A percentile compares a stretch with the other conserved stretches of the same genome.
Conservation (phyloP, 306 rosid genomes). For the Vachellia collinsii region DNA sequence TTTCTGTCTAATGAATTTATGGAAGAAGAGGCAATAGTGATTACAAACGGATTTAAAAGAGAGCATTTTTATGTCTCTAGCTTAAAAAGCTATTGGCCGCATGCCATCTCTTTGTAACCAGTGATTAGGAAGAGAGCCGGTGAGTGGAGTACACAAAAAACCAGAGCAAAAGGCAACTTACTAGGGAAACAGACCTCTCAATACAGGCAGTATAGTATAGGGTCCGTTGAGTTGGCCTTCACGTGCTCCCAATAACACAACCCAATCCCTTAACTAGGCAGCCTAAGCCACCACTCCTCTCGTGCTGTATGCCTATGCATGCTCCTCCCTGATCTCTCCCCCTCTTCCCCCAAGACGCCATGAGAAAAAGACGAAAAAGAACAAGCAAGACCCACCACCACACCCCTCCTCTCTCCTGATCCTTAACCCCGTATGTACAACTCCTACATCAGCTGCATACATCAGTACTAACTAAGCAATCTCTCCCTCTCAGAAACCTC, state of each 20-base stretch:
- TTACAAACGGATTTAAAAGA: too few relatives aligned
- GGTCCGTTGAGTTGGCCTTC: slow-evolving; percentile 39
- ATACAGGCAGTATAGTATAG: too few relatives aligned
- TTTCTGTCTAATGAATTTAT: too few relatives aligned
- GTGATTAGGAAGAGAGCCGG: too few relatives aligned
- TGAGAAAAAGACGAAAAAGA: slow-evolving; percentile 83
- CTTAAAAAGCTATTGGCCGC: too few relatives aligned
- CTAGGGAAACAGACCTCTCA: neutral
- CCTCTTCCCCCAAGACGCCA: slow-evolving; percentile 50
- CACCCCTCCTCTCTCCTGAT: slow-evolving; percentile 16
- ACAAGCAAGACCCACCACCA: slow-evolving; percentile 37
- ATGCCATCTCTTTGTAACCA: too few relatives aligned
- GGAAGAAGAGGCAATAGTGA: too few relatives aligned
- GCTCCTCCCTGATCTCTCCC: neutral
- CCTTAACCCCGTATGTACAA: neutral
- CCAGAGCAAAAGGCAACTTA: neutral
- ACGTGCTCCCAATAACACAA: slow-evolving; percentile 41
- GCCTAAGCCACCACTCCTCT: slow-evolving; percentile 17
- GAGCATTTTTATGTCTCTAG: too few relatives aligned
- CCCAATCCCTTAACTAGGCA: slow-evolving; percentile 15
- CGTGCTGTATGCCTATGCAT: slow-evolving; percentile 10
- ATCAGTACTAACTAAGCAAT: neutral
- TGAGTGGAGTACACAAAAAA: too few relatives aligned
- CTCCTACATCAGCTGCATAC: neutral
- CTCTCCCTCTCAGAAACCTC: slow-evolving; percentile 24